phyloP scores from a whole-genome alignment of 495 filamentous ascomycete species.

The Achaetomiella virescens region DNA sequence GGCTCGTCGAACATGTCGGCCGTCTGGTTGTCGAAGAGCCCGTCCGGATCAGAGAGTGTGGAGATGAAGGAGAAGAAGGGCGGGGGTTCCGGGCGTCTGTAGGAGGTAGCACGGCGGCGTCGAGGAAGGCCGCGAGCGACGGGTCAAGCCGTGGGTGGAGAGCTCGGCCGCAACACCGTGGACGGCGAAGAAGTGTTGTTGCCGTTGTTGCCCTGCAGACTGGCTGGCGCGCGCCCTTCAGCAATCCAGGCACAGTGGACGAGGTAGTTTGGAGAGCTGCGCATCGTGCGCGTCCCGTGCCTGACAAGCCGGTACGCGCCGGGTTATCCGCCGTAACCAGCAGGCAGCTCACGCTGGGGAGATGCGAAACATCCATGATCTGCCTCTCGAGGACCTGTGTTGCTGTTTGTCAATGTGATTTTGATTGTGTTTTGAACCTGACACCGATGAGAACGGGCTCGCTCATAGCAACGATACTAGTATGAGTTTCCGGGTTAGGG shows the following conservation, averaged over 20 bases:
- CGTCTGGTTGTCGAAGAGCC: neutral
- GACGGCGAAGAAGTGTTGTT: neutral
- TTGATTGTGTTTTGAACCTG: too few relatives aligned
- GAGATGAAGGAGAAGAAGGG: neutral
- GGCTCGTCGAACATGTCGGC: neutral
- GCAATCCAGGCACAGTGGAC: neutral
- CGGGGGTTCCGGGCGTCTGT: neutral
- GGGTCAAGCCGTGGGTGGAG: neutral
- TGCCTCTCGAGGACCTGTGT: too few relatives aligned
- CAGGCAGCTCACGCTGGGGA: neutral
- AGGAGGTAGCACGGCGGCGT: neutral
- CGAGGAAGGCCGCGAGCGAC: slow-evolving; percentile 1
- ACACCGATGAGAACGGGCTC: too few relatives aligned
- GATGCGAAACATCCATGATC: too few relatives aligned
- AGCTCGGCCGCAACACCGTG: slow-evolving; percentile 1
- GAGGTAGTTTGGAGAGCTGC: slow-evolving; percentile 6
- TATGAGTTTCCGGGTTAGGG: too few relatives aligned
- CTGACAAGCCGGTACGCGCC: neutral
- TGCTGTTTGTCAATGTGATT: too few relatives aligned
- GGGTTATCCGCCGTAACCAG: neutral
- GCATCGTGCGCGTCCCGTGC: slow-evolving; percentile 4
- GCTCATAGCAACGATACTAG: too few relatives aligned
- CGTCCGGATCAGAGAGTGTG: neutral
- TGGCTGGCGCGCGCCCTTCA: neutral
- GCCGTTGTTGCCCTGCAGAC: too few relatives aligned